Base-by-base conservation (phyloP, 345 rosid genomes). In the Rhizophora apiculata region DNA sequence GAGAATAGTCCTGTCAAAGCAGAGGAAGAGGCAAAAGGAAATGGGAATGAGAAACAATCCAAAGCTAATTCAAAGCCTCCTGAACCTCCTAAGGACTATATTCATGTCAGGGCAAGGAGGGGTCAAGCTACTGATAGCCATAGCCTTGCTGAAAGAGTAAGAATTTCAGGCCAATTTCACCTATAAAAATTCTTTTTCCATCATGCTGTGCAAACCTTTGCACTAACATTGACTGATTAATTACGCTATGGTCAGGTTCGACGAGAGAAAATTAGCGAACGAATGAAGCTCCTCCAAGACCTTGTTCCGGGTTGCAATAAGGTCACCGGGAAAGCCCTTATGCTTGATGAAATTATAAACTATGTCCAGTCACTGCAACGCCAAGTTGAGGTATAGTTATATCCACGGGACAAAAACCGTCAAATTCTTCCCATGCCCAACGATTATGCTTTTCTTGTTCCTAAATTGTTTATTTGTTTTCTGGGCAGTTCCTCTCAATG, bases 121-220 rank as follows among this genome's bases (percentile, higher is more conserved):
- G 98, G 98, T 31, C 97, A 94, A 84, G 98, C 98, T 54, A 94
- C 98, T 31, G 98, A 94, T 62, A 91, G 95, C 70, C 98, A 94
- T 65, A 94, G 98, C 67, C 84, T 94, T 29, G 97, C 98, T 37
- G 98, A 94, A 87, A 83, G 98, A 79, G 98, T 93, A 57, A 82
- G 85, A 74, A 48, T 56, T 64, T 34, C 26, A 37, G 62, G 2
- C 55, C 7, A 7, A 56, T 7, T 15, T 46, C 29, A 5, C 16
- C 29, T 37, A 19, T 15, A 6, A 57, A 58, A 0, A 20, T 39
- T 39, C 24, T 60, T 27, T 30, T 62, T 60, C 7, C 24, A 74
- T 43, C 36, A 13, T 24, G 22, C 67, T 15, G 22, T 29, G 29
- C 9, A 16, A 59, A 43, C 5, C 21, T 67, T 68, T 46, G 21